Evolutionary conservation across 2,329 filamentous ascomycete genomes (phyloP), one percentile per base, ranked within the genome.

Genomic region (Hypoxylon sp.): DNA sequence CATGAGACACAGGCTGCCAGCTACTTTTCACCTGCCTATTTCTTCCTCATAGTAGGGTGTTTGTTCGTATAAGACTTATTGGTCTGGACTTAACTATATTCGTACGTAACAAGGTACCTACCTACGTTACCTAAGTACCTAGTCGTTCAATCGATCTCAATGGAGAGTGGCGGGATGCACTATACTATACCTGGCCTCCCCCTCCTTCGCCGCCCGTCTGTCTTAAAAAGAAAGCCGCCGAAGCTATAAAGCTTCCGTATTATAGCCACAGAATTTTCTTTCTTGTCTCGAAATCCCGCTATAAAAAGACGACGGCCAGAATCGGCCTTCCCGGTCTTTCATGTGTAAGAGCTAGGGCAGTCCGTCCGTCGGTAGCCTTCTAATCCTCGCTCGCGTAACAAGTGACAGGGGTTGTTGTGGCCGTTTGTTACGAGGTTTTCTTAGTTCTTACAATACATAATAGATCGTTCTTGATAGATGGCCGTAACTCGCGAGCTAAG

Each of bases 1-100:
- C 61, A 68, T 68, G 59, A 70, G 68, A 70, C 67, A 65, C 36
- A 3, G 19, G 19, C 11, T 50, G 41, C 25, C 6, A 11, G 11
- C 23, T 17, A 46, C 34, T 11, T 13, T 14, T 36, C 19, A 25
- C 32, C 45, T 45, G 23, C 11, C 30, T 32, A 25, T 30, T n/a
- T 45, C 48, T 32, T 11, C n/a, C 11, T 50, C 38, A 23, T 38
- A 17, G 28, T 41, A 58, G 30, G 19, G 13, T 43, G 19, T 48
- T 7, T 36, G 13, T 21, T 53, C 45, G 49, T 41, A 51, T 48
- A 48, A 43, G 21, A 32, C 9, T 23, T 17, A 21, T 13, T 32
- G 14, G n/a, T 10, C 23, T 28, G 38, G 14, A 43, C 17, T 50
- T 59, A 32, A 25, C 14, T 30, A 2, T 59, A n/a, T 46, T 41